A percentile compares a stretch with the other conserved stretches of the same genome.
Conservation (phyloP, 345 rosid genomes). For the Linum tenue region DNA sequence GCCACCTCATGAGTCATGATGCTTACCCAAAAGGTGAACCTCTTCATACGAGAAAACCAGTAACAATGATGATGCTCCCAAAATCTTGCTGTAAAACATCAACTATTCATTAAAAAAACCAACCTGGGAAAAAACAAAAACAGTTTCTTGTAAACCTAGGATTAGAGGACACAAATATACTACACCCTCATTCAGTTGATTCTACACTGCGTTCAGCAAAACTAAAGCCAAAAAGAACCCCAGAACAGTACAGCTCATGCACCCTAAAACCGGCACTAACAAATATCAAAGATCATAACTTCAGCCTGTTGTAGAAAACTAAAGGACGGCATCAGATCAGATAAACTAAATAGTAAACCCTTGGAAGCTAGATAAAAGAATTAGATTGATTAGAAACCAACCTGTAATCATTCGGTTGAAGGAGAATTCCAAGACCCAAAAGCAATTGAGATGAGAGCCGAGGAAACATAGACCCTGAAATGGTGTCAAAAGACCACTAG, state of each 20-base stretch:
- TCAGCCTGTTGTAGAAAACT: not conserved
- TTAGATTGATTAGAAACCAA: slow-evolving; percentile 15
- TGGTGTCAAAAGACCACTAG: slow-evolving; percentile 85
- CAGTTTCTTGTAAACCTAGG: too few species aligned
- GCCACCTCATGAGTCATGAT: not conserved
- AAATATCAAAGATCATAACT: too few species aligned
- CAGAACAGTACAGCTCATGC: too few species aligned
- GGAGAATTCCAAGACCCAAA: slow-evolving; percentile 91
- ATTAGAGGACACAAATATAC: too few species aligned
- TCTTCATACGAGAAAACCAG: slow-evolving; percentile 94
- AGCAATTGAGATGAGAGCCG: slow-evolving; percentile 70
- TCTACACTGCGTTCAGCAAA: too few species aligned
- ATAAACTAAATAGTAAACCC: too few species aligned
- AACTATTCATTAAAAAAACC: too few species aligned
- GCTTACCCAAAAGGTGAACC: slow-evolving; percentile 86
- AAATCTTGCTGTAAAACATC: slow-evolving; percentile 39
- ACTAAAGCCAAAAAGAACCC: too few species aligned
- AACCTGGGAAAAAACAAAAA: too few species aligned
- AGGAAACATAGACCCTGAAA: slow-evolving; percentile 75
- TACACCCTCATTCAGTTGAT: too few species aligned
- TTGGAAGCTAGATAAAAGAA: not conserved
- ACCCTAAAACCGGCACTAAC: too few species aligned
- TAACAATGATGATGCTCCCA: slow-evolving; percentile 84
- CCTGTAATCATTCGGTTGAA: slow-evolving; percentile 80
- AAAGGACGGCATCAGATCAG: not conserved